Evolutionary conservation across 2,329 filamentous ascomycete genomes (phyloP).

Genomic region (Aspergillus thermomutatus): DNA sequence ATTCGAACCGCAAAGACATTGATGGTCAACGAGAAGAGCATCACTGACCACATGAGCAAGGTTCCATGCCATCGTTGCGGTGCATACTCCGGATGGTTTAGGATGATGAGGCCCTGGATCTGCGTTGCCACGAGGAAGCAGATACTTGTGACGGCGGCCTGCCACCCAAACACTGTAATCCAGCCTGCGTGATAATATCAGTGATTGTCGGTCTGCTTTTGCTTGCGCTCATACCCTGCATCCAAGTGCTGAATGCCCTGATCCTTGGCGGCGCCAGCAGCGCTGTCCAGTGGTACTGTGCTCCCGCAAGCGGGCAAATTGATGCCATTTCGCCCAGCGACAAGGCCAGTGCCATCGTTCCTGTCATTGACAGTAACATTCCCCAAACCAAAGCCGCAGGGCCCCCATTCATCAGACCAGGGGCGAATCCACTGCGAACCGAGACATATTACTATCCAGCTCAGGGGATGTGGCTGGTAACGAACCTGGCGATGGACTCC

Average conservation of each 20-base stretch:
- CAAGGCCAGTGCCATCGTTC: constrained; percentile 20
- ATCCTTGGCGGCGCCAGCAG: constrained; percentile 28
- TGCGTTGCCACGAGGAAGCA: constrained; percentile 35
- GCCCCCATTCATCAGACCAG: constrained; percentile 18
- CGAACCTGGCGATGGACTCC: too few species aligned
- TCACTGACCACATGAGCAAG: constrained; percentile 37
- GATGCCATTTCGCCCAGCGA: constrained; percentile 42
- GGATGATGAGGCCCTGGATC: constrained; percentile 31
- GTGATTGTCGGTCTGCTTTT: background rate
- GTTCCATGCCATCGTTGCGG: constrained; percentile 38
- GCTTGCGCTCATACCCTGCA: constrained; percentile 25
- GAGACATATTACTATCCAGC: too few species aligned
- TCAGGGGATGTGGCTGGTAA: too few species aligned
- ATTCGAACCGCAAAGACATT: background rate
- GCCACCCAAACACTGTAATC: constrained; percentile 44
- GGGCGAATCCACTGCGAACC: too few species aligned
- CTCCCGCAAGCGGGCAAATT: constrained; percentile 40
- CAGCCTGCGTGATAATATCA: constrained; percentile 25
- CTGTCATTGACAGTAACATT: constrained; percentile 21
- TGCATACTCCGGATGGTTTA: constrained; percentile 32
- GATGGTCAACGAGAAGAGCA: constrained; percentile 36
- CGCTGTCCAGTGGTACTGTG: constrained; percentile 44
- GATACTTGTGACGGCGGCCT: constrained; percentile 32
- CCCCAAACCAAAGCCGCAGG: constrained; percentile 25
- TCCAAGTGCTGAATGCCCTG: constrained; percentile 31